A percentile compares a stretch with the other conserved stretches of the same genome.
phyloP scores from a whole-genome alignment of 2,329 filamentous ascomycete species.

The Elsinoe perseae region DNA sequence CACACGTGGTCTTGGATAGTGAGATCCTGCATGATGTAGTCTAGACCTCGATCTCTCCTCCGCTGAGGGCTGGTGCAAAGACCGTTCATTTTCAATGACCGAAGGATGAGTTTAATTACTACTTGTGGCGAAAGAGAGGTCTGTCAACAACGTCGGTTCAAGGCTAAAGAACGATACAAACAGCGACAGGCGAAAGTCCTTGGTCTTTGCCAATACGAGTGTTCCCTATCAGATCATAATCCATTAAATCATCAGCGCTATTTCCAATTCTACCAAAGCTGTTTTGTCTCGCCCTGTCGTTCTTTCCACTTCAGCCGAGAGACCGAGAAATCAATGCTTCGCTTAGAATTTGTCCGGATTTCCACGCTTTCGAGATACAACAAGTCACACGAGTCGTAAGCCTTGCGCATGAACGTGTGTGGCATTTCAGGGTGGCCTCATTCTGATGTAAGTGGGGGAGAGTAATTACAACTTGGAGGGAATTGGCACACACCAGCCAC shows the following conservation, averaged over 20 bases:
- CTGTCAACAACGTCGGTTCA: too few relatives aligned
- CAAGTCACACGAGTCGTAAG: neutral
- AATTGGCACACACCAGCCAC: constrained; percentile 3
- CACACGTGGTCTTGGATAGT: neutral
- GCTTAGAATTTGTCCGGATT: neutral
- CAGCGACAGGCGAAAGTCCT: too few relatives aligned
- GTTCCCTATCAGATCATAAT: constrained; percentile 18
- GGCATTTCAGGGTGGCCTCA: neutral
- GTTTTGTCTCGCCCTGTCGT: neutral
- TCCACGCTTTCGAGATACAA: neutral
- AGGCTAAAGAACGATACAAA: too few relatives aligned
- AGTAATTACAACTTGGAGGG: neutral
- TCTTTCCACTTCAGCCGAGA: neutral
- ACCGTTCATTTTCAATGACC: too few relatives aligned
- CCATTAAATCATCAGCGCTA: constrained; percentile 4
- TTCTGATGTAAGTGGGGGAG: neutral
- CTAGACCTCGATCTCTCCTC: too few relatives aligned
- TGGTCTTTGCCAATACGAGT: neutral
- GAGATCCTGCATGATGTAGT: neutral
- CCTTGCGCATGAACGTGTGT: neutral
- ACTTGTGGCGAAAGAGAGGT: too few relatives aligned
- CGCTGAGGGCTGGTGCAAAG: too few relatives aligned
- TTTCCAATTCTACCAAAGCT: neutral
- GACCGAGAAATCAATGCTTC: neutral
- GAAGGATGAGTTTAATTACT: too few relatives aligned